phyloP scores from a whole-genome alignment of 352 stramenopile species.

The Phytophthora pini region DNA sequence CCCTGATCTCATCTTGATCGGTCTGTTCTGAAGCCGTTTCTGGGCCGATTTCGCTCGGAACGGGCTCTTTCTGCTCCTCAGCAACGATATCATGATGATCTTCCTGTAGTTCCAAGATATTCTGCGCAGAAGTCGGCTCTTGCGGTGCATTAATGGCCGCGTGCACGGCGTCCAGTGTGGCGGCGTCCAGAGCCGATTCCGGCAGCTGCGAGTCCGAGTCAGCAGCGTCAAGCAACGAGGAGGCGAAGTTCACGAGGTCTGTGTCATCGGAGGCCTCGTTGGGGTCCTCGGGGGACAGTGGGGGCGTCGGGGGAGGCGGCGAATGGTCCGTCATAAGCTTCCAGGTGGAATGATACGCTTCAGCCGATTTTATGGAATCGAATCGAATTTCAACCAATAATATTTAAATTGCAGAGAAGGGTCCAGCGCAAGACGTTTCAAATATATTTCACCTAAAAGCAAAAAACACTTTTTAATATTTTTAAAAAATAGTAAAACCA shows the following conservation, averaged over 20 bases:
- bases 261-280: slow-evolving; percentile 31
- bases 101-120: neutral
- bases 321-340: slow-evolving; percentile 30
- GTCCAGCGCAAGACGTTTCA: too few species aligned
- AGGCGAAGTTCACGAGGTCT: slow-evolving; percentile 50
- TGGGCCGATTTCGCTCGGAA: slow-evolving; percentile 6
- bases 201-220: slow-evolving; percentile 31
- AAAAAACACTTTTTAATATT: too few species aligned
- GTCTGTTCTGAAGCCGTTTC: neutral
- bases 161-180: slow-evolving; percentile 48
- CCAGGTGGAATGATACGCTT: too few species aligned
- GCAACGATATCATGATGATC: neutral
- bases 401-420: too few species aligned
- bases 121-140: slow-evolving; percentile 2
- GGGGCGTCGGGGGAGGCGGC: slow-evolving; percentile 1
- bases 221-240: slow-evolving; percentile 46
- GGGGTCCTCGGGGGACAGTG: slow-evolving; percentile 4
- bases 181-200: slow-evolving; percentile 37
- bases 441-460: too few species aligned
- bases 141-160: slow-evolving; percentile 35
- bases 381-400: too few species aligned
- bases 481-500: too few species aligned
- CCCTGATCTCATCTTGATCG: slow-evolving; percentile 38
- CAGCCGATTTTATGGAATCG: too few species aligned
- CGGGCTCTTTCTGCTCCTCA: slow-evolving; percentile 1